Evolutionary conservation across 257 asterid species (phyloP).

Genomic region (Marsdenia floribunda): DNA sequence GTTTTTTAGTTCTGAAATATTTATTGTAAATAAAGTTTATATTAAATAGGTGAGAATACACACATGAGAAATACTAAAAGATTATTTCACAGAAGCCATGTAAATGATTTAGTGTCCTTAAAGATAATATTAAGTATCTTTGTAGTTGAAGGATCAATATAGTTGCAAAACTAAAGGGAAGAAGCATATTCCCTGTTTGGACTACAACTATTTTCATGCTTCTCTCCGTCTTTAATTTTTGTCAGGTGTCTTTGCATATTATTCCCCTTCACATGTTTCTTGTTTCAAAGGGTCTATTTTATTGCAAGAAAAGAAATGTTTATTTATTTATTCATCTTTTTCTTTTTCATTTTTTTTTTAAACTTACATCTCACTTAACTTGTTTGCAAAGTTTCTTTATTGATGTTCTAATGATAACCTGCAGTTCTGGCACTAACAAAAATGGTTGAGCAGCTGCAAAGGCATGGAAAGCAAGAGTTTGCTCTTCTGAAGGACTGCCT

Average conservation of each 20-base stretch:
- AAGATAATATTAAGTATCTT: neutral
- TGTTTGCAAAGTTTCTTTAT: neutral
- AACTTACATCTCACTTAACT: neutral
- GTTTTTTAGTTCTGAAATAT: neutral
- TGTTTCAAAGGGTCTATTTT: neutral
- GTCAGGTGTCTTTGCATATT: neutral
- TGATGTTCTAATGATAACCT: slow-evolving; percentile 7
- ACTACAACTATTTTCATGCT: neutral
- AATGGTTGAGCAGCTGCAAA: slow-evolving; percentile 25
- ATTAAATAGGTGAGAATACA: neutral
- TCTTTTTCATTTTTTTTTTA: too few relatives aligned
- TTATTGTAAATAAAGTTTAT: neutral
- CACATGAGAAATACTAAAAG: neutral
- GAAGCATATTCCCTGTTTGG: neutral
- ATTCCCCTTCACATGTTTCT: neutral
- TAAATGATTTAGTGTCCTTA: neutral
- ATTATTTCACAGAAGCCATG: neutral
- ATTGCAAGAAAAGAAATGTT: neutral
- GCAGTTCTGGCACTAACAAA: slow-evolving; percentile 34
- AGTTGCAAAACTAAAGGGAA: neutral
- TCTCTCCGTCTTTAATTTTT: neutral
- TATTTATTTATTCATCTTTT: neutral
- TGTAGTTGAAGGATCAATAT: neutral
- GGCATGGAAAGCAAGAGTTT: slow-evolving; percentile 14
- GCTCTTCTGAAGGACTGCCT: slow-evolving; percentile 22